Conservation (phyloP, 768 basidiomycete species). For the Xerocomellus dryophilus region DNA sequence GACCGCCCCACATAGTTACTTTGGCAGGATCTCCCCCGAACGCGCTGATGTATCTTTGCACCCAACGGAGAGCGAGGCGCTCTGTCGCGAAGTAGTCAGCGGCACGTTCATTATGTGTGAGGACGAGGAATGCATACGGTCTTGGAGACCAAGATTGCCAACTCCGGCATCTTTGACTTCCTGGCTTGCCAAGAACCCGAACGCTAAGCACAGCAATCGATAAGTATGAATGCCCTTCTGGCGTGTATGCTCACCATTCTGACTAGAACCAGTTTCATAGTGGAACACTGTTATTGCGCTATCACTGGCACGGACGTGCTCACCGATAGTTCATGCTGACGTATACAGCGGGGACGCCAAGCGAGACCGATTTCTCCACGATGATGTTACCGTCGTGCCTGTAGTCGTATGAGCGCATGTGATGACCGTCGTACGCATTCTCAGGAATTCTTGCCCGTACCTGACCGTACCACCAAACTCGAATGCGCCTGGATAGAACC, state of each 20-base stretch:
- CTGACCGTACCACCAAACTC: slow-evolving; percentile 25
- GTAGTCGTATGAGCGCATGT: background rate
- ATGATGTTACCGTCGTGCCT: slow-evolving; percentile 21
- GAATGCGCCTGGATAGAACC: slow-evolving; percentile 37
- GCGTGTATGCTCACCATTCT: background rate
- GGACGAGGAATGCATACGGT: background rate
- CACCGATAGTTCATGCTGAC: slow-evolving; percentile 29
- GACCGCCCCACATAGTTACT: slow-evolving; percentile 25
- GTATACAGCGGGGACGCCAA: slow-evolving; percentile 35
- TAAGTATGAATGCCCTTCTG: background rate
- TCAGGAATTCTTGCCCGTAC: background rate
- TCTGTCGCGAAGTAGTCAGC: slow-evolving; percentile 17
- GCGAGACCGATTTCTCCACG: slow-evolving; percentile 31
- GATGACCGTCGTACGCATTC: background rate
- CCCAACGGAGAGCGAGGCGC: slow-evolving; percentile 46
- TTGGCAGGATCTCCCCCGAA: slow-evolving; percentile 34
- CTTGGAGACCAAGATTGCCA: background rate
- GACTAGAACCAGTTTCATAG: background rate
- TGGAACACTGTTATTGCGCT: background rate
- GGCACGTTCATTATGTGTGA: background rate
- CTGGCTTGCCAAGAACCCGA: background rate
- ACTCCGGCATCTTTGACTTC: background rate
- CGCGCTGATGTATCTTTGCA: slow-evolving; percentile 51
- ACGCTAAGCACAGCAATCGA: background rate
- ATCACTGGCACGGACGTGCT: background rate